Base-by-base conservation (phyloP, 768 basidiomycete genomes). In the Rhizopogon salebrosus region DNA sequence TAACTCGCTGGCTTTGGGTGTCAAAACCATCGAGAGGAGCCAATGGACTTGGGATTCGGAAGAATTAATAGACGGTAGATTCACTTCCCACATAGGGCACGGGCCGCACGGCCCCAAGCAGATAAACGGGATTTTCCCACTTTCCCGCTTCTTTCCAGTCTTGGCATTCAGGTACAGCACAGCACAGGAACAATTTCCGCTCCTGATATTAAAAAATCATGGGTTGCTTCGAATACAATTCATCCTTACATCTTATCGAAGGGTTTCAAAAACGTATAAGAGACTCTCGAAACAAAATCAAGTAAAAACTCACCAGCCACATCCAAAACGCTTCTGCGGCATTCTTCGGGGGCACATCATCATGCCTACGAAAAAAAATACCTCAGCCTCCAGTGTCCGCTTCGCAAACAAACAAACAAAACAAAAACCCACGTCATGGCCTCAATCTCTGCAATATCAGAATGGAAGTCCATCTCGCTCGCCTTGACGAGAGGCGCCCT, bases 301-400 rank as follows among this genome's bases (percentile, higher is more conserved):
- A 35, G 18, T 18, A 22, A 50, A 35, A 27, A 54, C 66, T 56
- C 41, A 66, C 66, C 2, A 67, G 36, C 66, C 64, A 65, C 49
- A 46, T 50, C 66, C 66, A 67, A 18, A 68, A 51, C 14, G 64
- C 62, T 38, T 67, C 61, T 3, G 60, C 0, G 40, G 29, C 46
- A 41, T 67, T 70, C 52, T 27, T 67, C 3, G 68, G 66, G 1
- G 43, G 56, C 1, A 62, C 62, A 2, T 70, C 68, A 2, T 68
- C 64, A 24, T 60, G 38, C 14, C 68, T 70, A 20, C 34, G n/a
- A 9, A 14, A 20, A 46, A 14, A 22, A 54, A 8, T 2, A 34
- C n/a, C 26, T 48, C 27, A 26, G 36, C 8, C 34, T 63, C n/a
- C 27, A 42, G 4, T 5, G 20, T 16, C 34, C 5, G 7, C 10